Conservation (phyloP, 768 basidiomycete genomes). For the Artomyces pyxidatus region DNA sequence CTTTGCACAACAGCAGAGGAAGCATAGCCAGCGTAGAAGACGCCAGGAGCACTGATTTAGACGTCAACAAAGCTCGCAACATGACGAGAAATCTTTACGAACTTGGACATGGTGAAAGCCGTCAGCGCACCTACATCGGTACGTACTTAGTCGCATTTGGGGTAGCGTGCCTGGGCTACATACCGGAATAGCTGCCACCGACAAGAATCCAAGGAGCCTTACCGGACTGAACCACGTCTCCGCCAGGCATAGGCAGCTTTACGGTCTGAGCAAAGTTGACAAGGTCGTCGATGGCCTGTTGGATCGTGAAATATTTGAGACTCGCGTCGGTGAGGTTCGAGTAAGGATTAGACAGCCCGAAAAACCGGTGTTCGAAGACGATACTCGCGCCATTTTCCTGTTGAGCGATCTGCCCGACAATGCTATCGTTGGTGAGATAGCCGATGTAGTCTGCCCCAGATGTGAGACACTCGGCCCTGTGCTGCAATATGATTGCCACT, state of each 20-base stretch:
- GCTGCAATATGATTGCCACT: no score
- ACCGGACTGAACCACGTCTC: constrained; percentile 50
- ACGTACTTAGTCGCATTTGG: no score
- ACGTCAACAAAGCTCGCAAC: not conserved
- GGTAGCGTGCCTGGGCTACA: not conserved
- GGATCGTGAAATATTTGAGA: constrained; percentile 53
- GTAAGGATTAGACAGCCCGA: constrained; percentile 66
- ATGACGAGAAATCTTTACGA: not conserved
- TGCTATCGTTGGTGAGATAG: constrained; percentile 59
- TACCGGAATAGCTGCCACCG: constrained; percentile 36
- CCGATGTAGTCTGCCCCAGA: constrained; percentile 24
- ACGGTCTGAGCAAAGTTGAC: constrained; percentile 64
- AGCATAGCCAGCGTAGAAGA: constrained; percentile 60
- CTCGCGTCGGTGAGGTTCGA: constrained; percentile 51
- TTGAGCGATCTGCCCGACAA: constrained; percentile 59
- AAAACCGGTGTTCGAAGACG: constrained; percentile 68
- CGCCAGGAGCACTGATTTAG: constrained; percentile 40
- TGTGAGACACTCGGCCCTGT: not conserved
- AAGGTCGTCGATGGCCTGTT: constrained; percentile 69
- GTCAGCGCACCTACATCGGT: constrained; percentile 31
- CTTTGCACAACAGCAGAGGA: constrained; percentile 62
- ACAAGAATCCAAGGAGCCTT: constrained; percentile 35
- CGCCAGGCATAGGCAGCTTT: constrained; percentile 57
- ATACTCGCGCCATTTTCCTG: constrained; percentile 56
- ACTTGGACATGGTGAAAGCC: constrained; percentile 67